Evolutionary conservation across 1,139 yeast species (phyloP), one percentile per base, ranked within the genome.

Genomic region (Blastobotrys aristatus): DNA sequence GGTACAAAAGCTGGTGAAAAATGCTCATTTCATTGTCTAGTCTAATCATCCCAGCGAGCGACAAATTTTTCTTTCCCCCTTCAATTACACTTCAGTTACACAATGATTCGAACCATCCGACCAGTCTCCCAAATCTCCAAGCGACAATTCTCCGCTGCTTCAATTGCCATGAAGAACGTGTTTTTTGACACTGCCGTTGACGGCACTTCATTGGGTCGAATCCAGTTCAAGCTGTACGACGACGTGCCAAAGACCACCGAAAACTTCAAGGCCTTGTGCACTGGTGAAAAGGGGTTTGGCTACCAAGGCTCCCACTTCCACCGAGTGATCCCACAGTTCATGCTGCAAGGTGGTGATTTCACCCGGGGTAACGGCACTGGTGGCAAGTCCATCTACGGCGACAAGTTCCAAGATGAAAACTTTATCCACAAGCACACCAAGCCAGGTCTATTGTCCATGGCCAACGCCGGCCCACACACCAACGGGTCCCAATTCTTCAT

Each of bases 311-410:
- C 97, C 50, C 73, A 82, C 62, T 92, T 92, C 96, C 98, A 92
- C 90, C 83, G 98, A 76, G 96, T 92, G 62, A 92, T 92, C 66
- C 97, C 97, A 62, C 83, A 86, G 60, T 92, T 92, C 81, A 92
- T 92, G 98, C 79, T 90, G 71, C 98, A 92, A 77, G 97, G 97
- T 75, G 98, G 98, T 82, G 97, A 89, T 73, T 87, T 89, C 82
- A 89, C 73, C 61, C 59, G 64, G 65, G 68, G 60, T 64, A 66
- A 68, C 57, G 97, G 98, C 73, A 86, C 95, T 63, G 98, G 97
- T 73, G 98, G 98, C 72, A 89, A 89, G 79, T 88, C 97, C 62
- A 92, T 92, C 81, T 92, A 92, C 80, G 97, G 97, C 68, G 83
- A 79, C 65, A 84, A 83, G 75, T 92, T 92, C 74, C 83, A 94